Evolutionary conservation across 1,139 yeast genomes (phyloP).

Genomic region (Zygoascus sp.): DNA sequence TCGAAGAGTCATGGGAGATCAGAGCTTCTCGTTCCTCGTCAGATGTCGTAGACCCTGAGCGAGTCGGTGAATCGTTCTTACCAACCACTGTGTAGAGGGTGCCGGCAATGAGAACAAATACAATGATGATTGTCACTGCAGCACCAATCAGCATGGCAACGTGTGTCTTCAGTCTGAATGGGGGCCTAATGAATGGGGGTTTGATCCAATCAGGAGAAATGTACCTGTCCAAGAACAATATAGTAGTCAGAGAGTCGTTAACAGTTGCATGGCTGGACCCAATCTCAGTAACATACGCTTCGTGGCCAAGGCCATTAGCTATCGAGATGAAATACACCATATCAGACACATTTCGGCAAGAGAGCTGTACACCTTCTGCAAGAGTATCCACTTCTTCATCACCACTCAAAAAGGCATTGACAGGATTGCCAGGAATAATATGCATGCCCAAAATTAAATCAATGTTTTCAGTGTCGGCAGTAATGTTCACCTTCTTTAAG

Average conservation of each 20-base stretch:
- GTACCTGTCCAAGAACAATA: constrained; percentile 69
- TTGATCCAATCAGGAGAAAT: constrained; percentile 59
- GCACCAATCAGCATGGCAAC: constrained; percentile 35
- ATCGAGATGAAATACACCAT: constrained; percentile 35
- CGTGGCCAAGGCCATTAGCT: constrained; percentile 55
- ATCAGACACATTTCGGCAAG: constrained; percentile 39
- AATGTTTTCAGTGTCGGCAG: constrained; percentile 43
- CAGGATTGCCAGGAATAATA: constrained; percentile 54
- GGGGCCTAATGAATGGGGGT: constrained; percentile 29
- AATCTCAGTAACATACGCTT: constrained; percentile 57
- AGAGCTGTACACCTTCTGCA: constrained; percentile 42
- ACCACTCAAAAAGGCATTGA: constrained; percentile 33
- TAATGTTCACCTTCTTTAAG: constrained; percentile 49
- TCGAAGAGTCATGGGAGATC: constrained; percentile 9
- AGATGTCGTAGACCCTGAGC: background rate
- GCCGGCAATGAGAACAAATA: constrained; percentile 25
- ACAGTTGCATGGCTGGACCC: constrained; percentile 57
- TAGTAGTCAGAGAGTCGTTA: constrained; percentile 40
- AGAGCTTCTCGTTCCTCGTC: constrained; percentile 17
- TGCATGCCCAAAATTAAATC: constrained; percentile 62
- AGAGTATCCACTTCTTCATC: constrained; percentile 39
- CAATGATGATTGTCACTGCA: constrained; percentile 34
- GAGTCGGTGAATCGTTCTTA: constrained; percentile 4
- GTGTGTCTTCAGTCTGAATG: constrained; percentile 32
- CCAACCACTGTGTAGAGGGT: constrained; percentile 22